Percentiles rank a stretch among this genome's conserved stretches.
These are phyloP conservation scores for Quercus wislizeni DNA, from an alignment of 306 rosid species.

Conservation along the genomic window DNA sequence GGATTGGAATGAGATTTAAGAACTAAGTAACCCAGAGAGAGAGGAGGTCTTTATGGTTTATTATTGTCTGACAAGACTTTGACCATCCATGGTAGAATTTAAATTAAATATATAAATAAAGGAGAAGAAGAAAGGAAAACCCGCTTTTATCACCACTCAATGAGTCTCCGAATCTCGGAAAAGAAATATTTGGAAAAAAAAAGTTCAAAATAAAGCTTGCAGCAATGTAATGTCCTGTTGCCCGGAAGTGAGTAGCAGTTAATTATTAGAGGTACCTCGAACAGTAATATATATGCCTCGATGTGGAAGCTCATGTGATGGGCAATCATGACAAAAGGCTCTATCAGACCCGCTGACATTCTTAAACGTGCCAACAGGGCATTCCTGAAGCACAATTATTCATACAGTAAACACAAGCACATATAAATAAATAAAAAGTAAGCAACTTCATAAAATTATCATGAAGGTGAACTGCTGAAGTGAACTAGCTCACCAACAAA, in stretches of 20 bases:
- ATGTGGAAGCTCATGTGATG: slow-evolving; percentile 60
- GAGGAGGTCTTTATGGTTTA: background rate
- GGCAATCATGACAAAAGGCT: slow-evolving; percentile 69
- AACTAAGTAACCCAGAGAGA: background rate
- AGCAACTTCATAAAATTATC: slow-evolving; percentile 1
- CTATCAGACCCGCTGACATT: slow-evolving; percentile 76
- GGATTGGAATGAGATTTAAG: background rate
- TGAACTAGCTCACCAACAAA: background rate
- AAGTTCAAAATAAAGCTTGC: slow-evolving; percentile 5
- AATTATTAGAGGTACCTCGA: slow-evolving; percentile 59
- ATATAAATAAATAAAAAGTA: background rate
- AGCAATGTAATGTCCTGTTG: slow-evolving; percentile 9
- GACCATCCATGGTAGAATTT: background rate
- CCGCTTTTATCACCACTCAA: background rate
- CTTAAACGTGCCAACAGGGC: slow-evolving; percentile 93
- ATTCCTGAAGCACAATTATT: slow-evolving; percentile 61
- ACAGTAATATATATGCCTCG: slow-evolving; percentile 65
- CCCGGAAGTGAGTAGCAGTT: slow-evolving; percentile 1
- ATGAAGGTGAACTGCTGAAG: background rate
- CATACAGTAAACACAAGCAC: background rate
- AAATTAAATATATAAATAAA: background rate
- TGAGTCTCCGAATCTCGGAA: background rate
- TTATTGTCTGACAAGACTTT: slow-evolving; percentile 1
- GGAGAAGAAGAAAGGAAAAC: background rate
- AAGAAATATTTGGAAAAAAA: slow-evolving; percentile 3